phyloP scores from a whole-genome alignment of 768 basidiomycete genomes.

The Cystofilobasidium ferigula region DNA sequence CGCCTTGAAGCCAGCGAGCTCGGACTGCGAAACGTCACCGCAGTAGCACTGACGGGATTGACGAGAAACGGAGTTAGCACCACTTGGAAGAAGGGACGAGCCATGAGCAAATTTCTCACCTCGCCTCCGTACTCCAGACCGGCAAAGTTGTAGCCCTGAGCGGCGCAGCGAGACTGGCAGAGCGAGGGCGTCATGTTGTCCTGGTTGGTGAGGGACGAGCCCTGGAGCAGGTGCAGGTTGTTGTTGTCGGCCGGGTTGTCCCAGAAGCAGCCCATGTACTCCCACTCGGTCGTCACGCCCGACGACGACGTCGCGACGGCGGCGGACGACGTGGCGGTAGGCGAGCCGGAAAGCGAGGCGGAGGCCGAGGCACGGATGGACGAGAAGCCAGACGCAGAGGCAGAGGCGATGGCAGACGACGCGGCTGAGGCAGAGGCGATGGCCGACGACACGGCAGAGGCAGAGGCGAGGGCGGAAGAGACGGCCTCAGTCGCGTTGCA shows the following conservation, averaged over 20 bases:
- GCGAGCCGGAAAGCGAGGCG: not conserved
- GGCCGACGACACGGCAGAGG: conserved; percentile 8
- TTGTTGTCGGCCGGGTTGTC: conserved; percentile 21
- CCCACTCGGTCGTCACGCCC: conserved; percentile 25
- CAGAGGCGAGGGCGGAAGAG: not conserved
- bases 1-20: conserved; percentile 9
- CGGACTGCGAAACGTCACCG: conserved; percentile 18
- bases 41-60: conserved; percentile 27
- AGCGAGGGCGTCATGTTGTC: conserved; percentile 43
- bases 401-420: not conserved
- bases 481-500: not conserved
- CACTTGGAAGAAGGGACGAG: too few species aligned
- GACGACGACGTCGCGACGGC: not conserved
- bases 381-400: not conserved
- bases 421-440: not conserved
- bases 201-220: conserved; percentile 5
- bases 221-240: conserved; percentile 11
- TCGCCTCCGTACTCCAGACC: conserved; percentile 54
- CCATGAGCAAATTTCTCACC: not conserved
- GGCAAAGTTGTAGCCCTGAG: conserved; percentile 60
- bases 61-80: too few species aligned
- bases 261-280: conserved; percentile 21
- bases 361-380: not conserved
- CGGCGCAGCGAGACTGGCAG: conserved; percentile 58
- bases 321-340: conserved; percentile 11